Base-by-base conservation (phyloP, 306 rosid genomes). In the Astragalus glycyphyllos region DNA sequence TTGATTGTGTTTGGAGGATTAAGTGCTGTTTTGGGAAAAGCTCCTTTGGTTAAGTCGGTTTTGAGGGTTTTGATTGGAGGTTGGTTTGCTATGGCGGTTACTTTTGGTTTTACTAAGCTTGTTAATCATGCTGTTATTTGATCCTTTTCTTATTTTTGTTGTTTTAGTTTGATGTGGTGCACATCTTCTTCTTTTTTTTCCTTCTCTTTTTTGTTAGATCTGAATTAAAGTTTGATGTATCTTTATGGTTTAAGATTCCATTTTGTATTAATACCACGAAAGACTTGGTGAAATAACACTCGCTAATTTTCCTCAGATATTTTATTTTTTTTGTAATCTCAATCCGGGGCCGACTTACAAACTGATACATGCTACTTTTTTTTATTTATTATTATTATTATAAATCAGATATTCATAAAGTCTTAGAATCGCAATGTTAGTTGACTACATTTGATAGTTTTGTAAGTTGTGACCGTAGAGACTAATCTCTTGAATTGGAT, bases 91-190 rank as follows among this genome's bases (percentile, higher is more conserved):
- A 72, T 72, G 77, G 56, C 77, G 9, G 12, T 72, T 59, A 72
- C 77, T 72, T 72, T 72, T 48, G 69, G 60, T 16, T 59, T 72
- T 34, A 72, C 77, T n/a, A 72, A 72, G 58, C 69, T 72, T 59
- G 69, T 72, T 0, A 35, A 60, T 64, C 69, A 59, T 59, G 5
- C 49, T 59, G 69, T 17, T 4, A 16, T 59, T 72, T 72, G 51
- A 72, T 72, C 56, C 12, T 20, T 20, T 11, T 20, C 20, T 12
- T 38, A 13, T 2, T 13, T 8, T 48, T 34, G 6, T 5, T 9
- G 1, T 29, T 35, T 58, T 34, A 53, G 4, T 20, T 53, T 54
- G 37, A 54, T 20, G 23, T 20, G n/a, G 8, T 58, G 23, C 7
- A 58, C 65, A 58, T 58, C n/a, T 58, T 58, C n/a, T 58, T 3